Conservation (phyloP, 2,329 filamentous ascomycete genomes). For the Cephalotrichum gorgonifer region DNA sequence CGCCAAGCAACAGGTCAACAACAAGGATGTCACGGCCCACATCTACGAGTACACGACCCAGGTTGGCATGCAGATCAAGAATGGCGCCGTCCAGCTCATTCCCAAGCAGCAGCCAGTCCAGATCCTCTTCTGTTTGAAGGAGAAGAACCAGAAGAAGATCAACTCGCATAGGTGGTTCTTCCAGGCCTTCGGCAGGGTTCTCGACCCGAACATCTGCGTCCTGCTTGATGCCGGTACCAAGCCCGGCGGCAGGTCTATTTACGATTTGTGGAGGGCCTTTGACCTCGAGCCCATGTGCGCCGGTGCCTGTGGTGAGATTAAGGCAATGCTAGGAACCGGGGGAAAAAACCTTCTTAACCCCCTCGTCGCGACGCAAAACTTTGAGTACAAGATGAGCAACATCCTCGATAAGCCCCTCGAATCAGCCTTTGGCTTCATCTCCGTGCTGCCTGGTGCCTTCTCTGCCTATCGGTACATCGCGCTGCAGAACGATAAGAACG, state of each 20-base stretch:
- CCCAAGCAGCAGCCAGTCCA: slow-evolving; percentile 85
- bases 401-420: slow-evolving; percentile 97
- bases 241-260: slow-evolving; percentile 88
- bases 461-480: slow-evolving; percentile 96
- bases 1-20: slow-evolving; percentile 94
- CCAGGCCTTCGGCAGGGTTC: slow-evolving; percentile 82
- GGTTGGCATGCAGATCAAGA: slow-evolving; percentile 81
- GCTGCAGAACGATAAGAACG: slow-evolving; percentile 92
- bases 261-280: slow-evolving; percentile 97
- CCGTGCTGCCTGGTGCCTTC: slow-evolving; percentile 91
- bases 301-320: slow-evolving; percentile 96
- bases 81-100: slow-evolving; percentile 74
- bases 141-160: slow-evolving; percentile 99
- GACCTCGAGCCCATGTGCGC: slow-evolving; percentile 96
- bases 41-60: slow-evolving; percentile 94
- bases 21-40: slow-evolving; percentile 91
- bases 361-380: slow-evolving; percentile 91
- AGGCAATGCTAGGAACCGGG: slow-evolving; percentile 80
- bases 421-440: slow-evolving; percentile 95
- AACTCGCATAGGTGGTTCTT: slow-evolving; percentile 99
- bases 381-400: slow-evolving; percentile 99
- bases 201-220: slow-evolving; percentile 95
- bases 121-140: slow-evolving; percentile 95
- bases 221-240: slow-evolving; percentile 93
- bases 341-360: slow-evolving; percentile 89